phyloP scores from a whole-genome alignment of 495 filamentous ascomycete genomes.

The Penicillium flavigenum region DNA sequence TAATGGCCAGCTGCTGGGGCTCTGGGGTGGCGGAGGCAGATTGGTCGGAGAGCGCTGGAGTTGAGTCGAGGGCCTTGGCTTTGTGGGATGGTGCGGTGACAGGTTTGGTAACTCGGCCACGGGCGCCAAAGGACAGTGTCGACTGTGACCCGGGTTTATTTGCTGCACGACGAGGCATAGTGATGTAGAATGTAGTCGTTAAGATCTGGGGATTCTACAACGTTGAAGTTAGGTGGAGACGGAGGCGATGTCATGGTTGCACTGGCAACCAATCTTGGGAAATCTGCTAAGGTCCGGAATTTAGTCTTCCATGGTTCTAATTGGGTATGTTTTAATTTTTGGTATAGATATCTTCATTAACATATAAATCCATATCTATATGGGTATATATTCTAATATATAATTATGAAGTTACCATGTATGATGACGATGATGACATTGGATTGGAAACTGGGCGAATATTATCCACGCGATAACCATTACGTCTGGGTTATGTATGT shows the following conservation, averaged over 20 bases:
- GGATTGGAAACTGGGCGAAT: conserved; percentile 1
- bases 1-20: conserved; percentile 24
- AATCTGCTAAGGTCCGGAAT: background rate
- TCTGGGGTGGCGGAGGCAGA: conserved; percentile 28
- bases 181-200: background rate
- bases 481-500: background rate
- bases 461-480: background rate
- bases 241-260: conserved; percentile 20
- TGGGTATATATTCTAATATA: too few species aligned
- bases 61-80: conserved; percentile 44
- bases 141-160: conserved; percentile 57
- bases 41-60: conserved; percentile 36
- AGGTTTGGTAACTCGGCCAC: conserved; percentile 71
- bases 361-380: too few species aligned
- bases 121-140: conserved; percentile 72
- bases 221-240: background rate
- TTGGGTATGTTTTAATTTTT: background rate
- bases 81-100: conserved; percentile 51
- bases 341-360: too few species aligned
- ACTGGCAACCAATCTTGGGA: conserved; percentile 26
- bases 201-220: background rate
- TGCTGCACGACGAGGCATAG: conserved; percentile 65
- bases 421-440: conserved; percentile 16
- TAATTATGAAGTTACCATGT: background rate
- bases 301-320: conserved; percentile 10